These are phyloP conservation scores for Fraxinus dipetala DNA, from an alignment of 305 asterid species.

Conservation along the genomic window DNA sequence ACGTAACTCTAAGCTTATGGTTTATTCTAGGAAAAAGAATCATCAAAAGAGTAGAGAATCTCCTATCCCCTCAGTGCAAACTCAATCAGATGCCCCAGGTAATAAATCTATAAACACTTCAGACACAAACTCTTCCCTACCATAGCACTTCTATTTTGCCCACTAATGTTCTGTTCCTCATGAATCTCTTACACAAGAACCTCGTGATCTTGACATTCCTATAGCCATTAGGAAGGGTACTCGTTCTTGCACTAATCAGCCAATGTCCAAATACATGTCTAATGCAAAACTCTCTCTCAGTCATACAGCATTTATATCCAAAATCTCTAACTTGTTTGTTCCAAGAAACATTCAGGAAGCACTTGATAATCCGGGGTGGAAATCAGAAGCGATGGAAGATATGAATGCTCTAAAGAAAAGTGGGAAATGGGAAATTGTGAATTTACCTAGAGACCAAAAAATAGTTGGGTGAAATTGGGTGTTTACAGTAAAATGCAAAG, in stretches of 20 bases:
- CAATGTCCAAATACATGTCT: background rate
- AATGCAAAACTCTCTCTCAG: too few relatives aligned
- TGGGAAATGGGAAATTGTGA: background rate
- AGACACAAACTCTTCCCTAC: background rate
- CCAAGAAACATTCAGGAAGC: background rate
- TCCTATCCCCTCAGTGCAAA: background rate
- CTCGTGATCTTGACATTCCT: background rate
- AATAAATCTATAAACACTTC: background rate
- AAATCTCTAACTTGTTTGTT: background rate
- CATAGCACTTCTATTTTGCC: background rate
- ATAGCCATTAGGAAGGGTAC: background rate
- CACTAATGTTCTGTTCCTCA: background rate
- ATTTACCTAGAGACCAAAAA: background rate
- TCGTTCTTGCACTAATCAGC: background rate
- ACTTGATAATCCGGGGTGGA: background rate
- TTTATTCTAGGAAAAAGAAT: background rate
- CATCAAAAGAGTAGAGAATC: background rate
- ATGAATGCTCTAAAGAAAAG: background rate
- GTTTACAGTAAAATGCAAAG: too few relatives aligned
- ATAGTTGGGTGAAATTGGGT: too few relatives aligned
- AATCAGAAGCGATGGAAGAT: background rate
- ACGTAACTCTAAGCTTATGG: background rate
- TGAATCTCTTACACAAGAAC: background rate
- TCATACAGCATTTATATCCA: background rate
- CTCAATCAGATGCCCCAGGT: background rate